These are phyloP conservation scores for Thielaviopsis populi DNA, from an alignment of 2,329 filamentous ascomycete genomes.

Conservation along the genomic window DNA sequence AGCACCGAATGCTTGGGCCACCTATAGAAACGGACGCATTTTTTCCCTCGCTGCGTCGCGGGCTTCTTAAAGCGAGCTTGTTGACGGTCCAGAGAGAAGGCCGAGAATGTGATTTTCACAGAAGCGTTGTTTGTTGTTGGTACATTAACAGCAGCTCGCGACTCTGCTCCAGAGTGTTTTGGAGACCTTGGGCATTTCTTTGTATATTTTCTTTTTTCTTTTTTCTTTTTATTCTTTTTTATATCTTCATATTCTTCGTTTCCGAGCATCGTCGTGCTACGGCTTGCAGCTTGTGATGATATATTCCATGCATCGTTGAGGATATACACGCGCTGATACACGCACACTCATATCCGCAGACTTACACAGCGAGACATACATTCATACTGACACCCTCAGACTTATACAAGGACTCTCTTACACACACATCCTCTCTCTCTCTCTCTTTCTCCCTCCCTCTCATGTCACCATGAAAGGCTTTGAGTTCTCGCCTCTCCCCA, in stretches of 20 bases:
- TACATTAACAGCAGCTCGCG: neutral
- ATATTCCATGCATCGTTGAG: no score
- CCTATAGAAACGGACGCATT: neutral
- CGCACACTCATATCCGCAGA: neutral
- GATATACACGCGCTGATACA: neutral
- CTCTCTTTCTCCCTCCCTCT: neutral
- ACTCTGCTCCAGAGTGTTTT: neutral
- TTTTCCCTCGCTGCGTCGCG: neutral
- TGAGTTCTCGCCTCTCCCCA: slow-evolving; percentile 10
- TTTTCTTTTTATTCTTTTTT: neutral
- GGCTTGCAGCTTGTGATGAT: no score
- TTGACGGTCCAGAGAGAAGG: neutral
- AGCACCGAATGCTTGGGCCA: slow-evolving; percentile 1
- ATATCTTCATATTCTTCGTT: neutral
- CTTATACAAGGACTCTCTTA: neutral
- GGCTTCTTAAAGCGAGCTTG: neutral
- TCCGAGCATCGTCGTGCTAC: no score
- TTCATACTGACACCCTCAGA: neutral
- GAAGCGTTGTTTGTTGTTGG: neutral
- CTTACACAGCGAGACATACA: neutral
- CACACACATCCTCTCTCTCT: neutral
- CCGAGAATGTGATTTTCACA: neutral
- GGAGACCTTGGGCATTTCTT: no score
- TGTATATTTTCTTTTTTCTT: neutral
- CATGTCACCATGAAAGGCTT: slow-evolving; percentile 7